phyloP scores from a whole-genome alignment of 441 rosid species.

The Monsonia emarginata region DNA sequence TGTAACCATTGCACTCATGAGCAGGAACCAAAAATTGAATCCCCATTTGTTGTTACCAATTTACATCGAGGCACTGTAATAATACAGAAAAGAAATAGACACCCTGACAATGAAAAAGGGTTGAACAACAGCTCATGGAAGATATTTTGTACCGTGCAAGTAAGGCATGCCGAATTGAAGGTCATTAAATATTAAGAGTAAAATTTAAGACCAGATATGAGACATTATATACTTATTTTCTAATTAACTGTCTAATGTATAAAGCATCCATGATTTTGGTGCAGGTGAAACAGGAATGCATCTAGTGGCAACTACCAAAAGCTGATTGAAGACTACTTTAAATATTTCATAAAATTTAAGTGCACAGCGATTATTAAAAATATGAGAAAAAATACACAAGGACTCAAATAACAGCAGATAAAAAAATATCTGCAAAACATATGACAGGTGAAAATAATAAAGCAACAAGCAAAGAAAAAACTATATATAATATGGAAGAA shows the following conservation, averaged over 20 bases:
- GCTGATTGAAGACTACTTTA: not conserved
- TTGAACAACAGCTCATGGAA: not conserved
- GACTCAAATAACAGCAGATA: not conserved
- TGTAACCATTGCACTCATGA: not conserved
- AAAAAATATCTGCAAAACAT: not conserved
- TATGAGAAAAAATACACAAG: not conserved
- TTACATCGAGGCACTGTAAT: not conserved
- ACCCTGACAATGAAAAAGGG: not conserved
- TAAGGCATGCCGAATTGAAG: not conserved
- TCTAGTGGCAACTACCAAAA: not conserved
- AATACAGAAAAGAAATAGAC: not conserved
- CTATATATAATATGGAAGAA: conserved; percentile 11
- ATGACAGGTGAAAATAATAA: not conserved
- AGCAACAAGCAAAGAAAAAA: conserved; percentile 6
- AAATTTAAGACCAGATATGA: not conserved
- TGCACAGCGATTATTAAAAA: not conserved
- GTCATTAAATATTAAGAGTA: not conserved
- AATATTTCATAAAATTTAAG: not conserved
- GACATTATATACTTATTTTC: not conserved
- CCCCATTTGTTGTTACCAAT: not conserved
- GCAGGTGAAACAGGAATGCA: not conserved
- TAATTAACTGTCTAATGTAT: too few relatives aligned
- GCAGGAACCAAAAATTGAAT: not conserved
- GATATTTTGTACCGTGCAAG: not conserved
- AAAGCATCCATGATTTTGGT: not conserved